Percentiles rank a stretch among this genome's conserved stretches.
Conservation (phyloP, 768 basidiomycete species). For the Pleurotus platypus region DNA sequence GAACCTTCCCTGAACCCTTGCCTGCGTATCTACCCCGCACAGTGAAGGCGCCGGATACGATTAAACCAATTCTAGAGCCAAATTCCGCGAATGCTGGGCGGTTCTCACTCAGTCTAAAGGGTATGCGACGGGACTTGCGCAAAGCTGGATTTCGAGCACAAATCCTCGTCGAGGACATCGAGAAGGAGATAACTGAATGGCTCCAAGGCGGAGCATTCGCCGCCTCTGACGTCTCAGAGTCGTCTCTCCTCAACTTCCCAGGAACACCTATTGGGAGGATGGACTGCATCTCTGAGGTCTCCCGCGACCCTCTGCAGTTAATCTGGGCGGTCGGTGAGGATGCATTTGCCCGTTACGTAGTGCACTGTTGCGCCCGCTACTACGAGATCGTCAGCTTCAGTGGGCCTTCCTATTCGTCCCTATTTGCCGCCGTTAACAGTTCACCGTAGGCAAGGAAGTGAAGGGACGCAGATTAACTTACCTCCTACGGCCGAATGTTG, state of each 20-base stretch:
- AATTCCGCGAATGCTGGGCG: constrained; percentile 65
- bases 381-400: constrained; percentile 81
- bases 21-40: constrained; percentile 68
- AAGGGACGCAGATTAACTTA: constrained; percentile 66
- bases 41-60: constrained; percentile 43
- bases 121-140: constrained; percentile 67
- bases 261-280: constrained; percentile 50
- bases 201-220: constrained; percentile 56
- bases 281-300: constrained; percentile 60
- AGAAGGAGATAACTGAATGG: constrained; percentile 63
- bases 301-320: constrained; percentile 60
- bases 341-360: constrained; percentile 73
- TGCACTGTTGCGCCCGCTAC: constrained; percentile 81
- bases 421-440: background rate
- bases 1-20: constrained; percentile 77
- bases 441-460: constrained; percentile 50
- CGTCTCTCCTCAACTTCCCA: constrained; percentile 18
- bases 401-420: constrained; percentile 20
- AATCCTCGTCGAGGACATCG: constrained; percentile 63
- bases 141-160: constrained; percentile 57
- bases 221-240: constrained; percentile 38
- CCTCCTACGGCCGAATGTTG: constrained; percentile 74
- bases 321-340: constrained; percentile 74
- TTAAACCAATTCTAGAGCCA: constrained; percentile 40
- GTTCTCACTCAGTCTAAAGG: constrained; percentile 74